Evolutionary conservation across 2,329 filamentous ascomycete genomes (phyloP).

Genomic region (Talaromyces piceae): DNA sequence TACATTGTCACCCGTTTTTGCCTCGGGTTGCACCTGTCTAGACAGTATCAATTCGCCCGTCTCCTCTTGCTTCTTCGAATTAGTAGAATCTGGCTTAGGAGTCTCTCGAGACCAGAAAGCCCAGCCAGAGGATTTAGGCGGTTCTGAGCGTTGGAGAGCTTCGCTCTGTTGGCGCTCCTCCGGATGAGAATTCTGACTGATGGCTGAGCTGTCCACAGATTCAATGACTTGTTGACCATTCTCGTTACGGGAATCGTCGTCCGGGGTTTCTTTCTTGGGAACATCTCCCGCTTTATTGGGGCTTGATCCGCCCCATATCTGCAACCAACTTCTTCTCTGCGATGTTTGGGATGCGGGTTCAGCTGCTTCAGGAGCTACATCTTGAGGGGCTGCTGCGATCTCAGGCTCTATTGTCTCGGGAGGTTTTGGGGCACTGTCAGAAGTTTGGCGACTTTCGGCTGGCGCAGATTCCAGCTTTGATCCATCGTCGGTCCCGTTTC

Average conservation of each 20-base stretch:
- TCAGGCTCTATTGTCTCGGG: not conserved
- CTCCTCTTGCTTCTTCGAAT: slow-evolving; percentile 5
- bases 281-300: slow-evolving; percentile 21
- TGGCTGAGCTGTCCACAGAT: slow-evolving; percentile 14
- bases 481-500: slow-evolving; percentile 14
- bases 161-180: slow-evolving; percentile 14
- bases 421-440: slow-evolving; percentile 9
- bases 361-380: slow-evolving; percentile 3
- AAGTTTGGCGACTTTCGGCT: slow-evolving; percentile 12
- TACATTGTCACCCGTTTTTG: slow-evolving; percentile 9
- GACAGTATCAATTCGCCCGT: slow-evolving; percentile 17
- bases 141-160: slow-evolving; percentile 16
- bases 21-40: slow-evolving; percentile 14
- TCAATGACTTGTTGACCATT: slow-evolving; percentile 12
- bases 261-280: slow-evolving; percentile 11
- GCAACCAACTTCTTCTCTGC: slow-evolving; percentile 38
- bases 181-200: slow-evolving; percentile 17
- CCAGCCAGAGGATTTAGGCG: slow-evolving; percentile 30
- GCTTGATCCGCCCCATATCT: slow-evolving; percentile 34
- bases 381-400: not conserved
- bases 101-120: slow-evolving; percentile 35
- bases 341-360: slow-evolving; percentile 14
- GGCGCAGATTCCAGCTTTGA: slow-evolving; percentile 12
- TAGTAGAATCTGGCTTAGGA: slow-evolving; percentile 18
- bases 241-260: slow-evolving; percentile 9